Percentiles rank a stretch among this genome's conserved stretches.
Conservation (phyloP, 164 flowering plant genomes). For the Piper longum region DNA sequence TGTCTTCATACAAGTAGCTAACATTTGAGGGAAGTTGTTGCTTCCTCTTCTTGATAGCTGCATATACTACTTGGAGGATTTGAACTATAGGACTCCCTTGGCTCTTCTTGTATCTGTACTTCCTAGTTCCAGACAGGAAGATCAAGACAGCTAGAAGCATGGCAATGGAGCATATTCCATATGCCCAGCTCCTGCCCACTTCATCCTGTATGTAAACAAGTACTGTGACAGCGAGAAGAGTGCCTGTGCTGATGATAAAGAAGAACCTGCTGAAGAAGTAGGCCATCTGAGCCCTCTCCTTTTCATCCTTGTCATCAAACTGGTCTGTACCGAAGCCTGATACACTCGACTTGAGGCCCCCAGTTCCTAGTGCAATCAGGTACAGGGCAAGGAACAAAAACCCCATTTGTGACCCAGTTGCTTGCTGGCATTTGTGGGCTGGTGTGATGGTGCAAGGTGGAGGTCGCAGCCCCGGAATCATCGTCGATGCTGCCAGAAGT, state of each 20-base stretch:
- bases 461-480: conserved; percentile 58
- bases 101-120: conserved; percentile 58
- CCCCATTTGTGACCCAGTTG: conserved; percentile 60
- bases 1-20: conserved; percentile 33
- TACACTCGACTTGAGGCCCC: conserved; percentile 84
- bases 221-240: conserved; percentile 65
- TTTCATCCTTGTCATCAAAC: conserved; percentile 64
- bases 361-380: conserved; percentile 72
- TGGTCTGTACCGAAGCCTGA: conserved; percentile 91
- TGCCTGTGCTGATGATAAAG: conserved; percentile 62
- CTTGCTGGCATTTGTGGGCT: conserved; percentile 28
- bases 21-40: conserved; percentile 23
- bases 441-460: conserved; percentile 31
- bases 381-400: conserved; percentile 52
- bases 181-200: conserved; percentile 68
- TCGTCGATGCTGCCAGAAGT: conserved; percentile 38
- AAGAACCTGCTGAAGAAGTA: conserved; percentile 77
- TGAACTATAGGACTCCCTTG: conserved; percentile 64
- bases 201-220: conserved; percentile 82
- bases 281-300: conserved; percentile 62
- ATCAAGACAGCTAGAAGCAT: conserved; percentile 49
- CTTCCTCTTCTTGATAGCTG: conserved; percentile 47
- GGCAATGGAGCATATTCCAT: conserved; percentile 52
- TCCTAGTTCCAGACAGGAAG: conserved; percentile 46
- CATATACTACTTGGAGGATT: conserved; percentile 45